Conservation (phyloP, 2,329 filamentous ascomycete species). For the Claviceps maximensis region DNA sequence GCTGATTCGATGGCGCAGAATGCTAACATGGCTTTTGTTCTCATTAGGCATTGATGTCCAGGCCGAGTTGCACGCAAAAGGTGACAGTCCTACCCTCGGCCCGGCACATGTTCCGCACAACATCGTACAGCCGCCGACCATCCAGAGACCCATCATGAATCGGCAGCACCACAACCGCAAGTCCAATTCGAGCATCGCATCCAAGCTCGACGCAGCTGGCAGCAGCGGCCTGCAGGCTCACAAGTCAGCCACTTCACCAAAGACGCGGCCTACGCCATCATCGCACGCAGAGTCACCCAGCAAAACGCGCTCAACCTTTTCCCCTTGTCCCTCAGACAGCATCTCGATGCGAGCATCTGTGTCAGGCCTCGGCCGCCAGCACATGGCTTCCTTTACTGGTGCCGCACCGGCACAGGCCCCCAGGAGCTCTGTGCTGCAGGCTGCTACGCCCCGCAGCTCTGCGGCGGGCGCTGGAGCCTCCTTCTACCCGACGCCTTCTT, state of each 20-base stretch:
- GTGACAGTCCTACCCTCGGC: conserved; percentile 68
- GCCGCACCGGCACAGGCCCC: conserved; percentile 12
- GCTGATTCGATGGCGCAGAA: not conserved
- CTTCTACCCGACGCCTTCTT: conserved; percentile 70
- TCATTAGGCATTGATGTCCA: conserved; percentile 86
- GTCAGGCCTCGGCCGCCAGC: conserved; percentile 18
- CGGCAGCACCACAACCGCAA: conserved; percentile 63
- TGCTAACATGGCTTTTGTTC: not conserved
- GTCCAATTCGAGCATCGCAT: conserved; percentile 61
- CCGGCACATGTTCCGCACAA: conserved; percentile 55
- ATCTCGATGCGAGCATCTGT: conserved; percentile 30
- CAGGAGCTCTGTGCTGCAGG: conserved; percentile 24
- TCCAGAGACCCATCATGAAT: conserved; percentile 71
- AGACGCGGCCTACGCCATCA: conserved; percentile 68
- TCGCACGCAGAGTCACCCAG: conserved; percentile 55
- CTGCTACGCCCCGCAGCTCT: conserved; percentile 22
- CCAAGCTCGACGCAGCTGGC: conserved; percentile 51
- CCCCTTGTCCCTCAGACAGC: conserved; percentile 33
- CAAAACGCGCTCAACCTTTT: conserved; percentile 31
- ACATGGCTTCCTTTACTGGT: conserved; percentile 18
- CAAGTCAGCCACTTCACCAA: conserved; percentile 49
- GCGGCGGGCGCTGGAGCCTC: conserved; percentile 27
- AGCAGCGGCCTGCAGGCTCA: conserved; percentile 32
- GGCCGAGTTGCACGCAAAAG: conserved; percentile 86
- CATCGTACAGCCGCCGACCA: conserved; percentile 59